These are phyloP conservation scores for Aspergillus ellipticus DNA, from an alignment of 495 filamentous ascomycete genomes.

Conservation along the genomic window DNA sequence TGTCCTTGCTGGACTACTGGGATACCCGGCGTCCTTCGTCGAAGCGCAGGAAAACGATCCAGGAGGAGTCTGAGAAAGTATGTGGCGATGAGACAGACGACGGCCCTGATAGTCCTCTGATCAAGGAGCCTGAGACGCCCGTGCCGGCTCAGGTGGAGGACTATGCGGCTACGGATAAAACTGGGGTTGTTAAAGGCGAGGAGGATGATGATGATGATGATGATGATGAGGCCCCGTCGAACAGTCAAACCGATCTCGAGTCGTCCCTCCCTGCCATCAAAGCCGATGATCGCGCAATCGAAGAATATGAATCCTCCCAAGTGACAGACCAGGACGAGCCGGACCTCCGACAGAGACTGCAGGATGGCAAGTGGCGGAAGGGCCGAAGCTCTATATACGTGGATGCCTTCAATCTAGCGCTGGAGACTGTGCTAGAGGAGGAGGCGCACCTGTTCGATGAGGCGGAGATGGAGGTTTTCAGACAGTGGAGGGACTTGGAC, in stretches of 20 bases:
- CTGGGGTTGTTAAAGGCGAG: conserved; percentile 25
- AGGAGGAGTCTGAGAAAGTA: background rate
- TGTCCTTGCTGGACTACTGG: conserved; percentile 45
- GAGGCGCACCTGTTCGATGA: conserved; percentile 84
- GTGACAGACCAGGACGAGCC: conserved; percentile 21
- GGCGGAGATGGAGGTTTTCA: conserved; percentile 74
- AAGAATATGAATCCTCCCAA: conserved; percentile 69
- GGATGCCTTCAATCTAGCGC: conserved; percentile 91
- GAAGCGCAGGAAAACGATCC: conserved; percentile 31
- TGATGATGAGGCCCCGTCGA: conserved; percentile 29
- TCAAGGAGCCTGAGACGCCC: conserved; percentile 4
- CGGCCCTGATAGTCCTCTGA: conserved; percentile 12
- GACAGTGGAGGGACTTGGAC: conserved; percentile 63
- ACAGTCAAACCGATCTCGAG: conserved; percentile 67
- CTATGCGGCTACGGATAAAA: background rate
- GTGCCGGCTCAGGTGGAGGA: background rate
- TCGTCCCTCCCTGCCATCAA: conserved; percentile 66
- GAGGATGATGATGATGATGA: conserved; percentile 37
- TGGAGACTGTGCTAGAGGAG: conserved; percentile 86
- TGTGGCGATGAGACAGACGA: background rate
- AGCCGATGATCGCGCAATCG: conserved; percentile 66
- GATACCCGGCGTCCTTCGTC: conserved; percentile 32
- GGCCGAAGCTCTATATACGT: conserved; percentile 89
- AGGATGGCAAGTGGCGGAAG: conserved; percentile 54
- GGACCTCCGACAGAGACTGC: conserved; percentile 47